phyloP scores from a whole-genome alignment of 495 filamentous ascomycete species.

The Podospora didyma region DNA sequence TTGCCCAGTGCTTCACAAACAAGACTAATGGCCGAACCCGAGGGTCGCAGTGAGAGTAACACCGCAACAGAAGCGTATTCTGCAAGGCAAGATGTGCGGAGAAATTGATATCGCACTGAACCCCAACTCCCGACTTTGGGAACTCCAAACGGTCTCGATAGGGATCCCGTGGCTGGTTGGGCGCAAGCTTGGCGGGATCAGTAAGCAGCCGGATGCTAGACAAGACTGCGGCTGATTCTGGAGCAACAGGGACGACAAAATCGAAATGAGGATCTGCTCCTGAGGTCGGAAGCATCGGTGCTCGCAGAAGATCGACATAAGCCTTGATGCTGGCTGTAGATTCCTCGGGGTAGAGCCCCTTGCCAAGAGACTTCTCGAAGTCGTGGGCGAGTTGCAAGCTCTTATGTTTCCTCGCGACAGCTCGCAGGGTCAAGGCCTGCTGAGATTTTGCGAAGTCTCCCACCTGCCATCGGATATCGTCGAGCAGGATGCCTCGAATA shows the following conservation, averaged over 20 bases:
- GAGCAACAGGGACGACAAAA: conserved; percentile 24
- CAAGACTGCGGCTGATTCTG: conserved; percentile 17
- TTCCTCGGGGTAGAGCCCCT: conserved; percentile 31
- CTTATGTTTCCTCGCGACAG: conserved; percentile 40
- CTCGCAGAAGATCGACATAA: conserved; percentile 36
- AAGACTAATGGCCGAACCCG: conserved; percentile 71
- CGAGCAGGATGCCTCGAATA: conserved; percentile 39
- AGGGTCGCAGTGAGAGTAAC: conserved; percentile 69
- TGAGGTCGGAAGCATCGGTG: conserved; percentile 7
- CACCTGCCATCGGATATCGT: conserved; percentile 32
- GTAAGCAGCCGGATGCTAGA: conserved; percentile 32
- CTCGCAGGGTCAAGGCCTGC: conserved; percentile 18
- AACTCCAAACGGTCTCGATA: conserved; percentile 62
- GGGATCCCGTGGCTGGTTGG: conserved; percentile 47
- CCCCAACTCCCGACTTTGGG: conserved; percentile 62
- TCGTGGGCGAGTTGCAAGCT: conserved; percentile 44
- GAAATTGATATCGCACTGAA: conserved; percentile 84
- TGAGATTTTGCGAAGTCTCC: conserved; percentile 25
- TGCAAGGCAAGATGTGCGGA: conserved; percentile 71
- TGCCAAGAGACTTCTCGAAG: conserved; percentile 43
- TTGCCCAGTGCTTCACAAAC: conserved; percentile 84
- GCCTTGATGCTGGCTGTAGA: conserved; percentile 27
- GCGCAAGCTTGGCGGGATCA: conserved; percentile 35
- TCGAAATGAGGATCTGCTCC: conserved; percentile 6
- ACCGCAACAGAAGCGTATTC: conserved; percentile 73